phyloP scores from a whole-genome alignment of 2,329 filamentous ascomycete genomes.

The Fusarium verrucosum region DNA sequence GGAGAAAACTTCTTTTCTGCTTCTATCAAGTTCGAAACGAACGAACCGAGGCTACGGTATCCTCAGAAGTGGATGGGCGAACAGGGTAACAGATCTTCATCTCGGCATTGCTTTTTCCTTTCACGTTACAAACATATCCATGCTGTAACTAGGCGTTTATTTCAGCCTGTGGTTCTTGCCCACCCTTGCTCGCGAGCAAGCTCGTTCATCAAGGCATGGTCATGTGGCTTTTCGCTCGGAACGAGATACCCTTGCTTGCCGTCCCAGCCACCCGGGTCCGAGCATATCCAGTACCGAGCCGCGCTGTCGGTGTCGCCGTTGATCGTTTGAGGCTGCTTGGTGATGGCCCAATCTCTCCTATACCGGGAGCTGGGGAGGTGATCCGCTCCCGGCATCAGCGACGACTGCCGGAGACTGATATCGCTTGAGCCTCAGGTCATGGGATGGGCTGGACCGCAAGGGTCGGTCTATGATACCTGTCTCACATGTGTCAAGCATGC shows the following conservation, averaged over 20 bases:
- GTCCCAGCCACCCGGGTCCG: slow-evolving; percentile 36
- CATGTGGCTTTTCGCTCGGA: slow-evolving; percentile 9
- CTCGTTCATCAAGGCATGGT: neutral
- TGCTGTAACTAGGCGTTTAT: slow-evolving; percentile 14
- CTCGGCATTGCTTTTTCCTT: slow-evolving; percentile 18
- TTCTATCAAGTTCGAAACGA: neutral
- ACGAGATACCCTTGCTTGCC: slow-evolving; percentile 24
- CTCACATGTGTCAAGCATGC: neutral
- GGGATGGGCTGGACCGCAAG: neutral
- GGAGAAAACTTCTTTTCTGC: slow-evolving; percentile 2
- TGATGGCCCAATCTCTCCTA: slow-evolving; percentile 20
- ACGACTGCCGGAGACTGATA: slow-evolving; percentile 4
- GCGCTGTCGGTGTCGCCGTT: slow-evolving; percentile 14
- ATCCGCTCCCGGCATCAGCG: slow-evolving; percentile 10
- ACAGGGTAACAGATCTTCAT: slow-evolving; percentile 8
- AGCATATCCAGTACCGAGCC: slow-evolving; percentile 12
- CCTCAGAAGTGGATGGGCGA: neutral
- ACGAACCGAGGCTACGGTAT: neutral
- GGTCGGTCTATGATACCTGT: neutral
- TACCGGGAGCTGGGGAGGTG: slow-evolving; percentile 6
- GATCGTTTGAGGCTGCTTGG: neutral
- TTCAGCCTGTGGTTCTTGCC: slow-evolving; percentile 31
- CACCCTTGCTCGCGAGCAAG: neutral
- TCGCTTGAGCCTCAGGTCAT: slow-evolving; percentile 17
- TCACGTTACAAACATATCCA: neutral